A percentile compares a stretch with the other conserved stretches of the same genome.
phyloP scores from a whole-genome alignment of 83 land plant species.

The Thuja plicata region DNA sequence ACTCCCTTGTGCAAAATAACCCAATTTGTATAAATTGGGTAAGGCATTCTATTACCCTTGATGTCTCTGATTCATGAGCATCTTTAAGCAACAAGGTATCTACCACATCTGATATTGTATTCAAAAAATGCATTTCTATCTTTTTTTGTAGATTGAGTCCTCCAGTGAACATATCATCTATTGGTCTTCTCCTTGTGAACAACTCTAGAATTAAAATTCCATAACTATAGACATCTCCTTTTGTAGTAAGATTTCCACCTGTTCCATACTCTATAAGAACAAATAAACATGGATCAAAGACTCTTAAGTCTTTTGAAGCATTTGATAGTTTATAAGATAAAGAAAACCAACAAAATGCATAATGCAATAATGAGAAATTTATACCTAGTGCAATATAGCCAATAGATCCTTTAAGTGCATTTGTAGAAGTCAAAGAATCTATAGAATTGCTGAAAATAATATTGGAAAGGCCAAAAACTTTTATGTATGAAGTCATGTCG shows the following conservation, averaged over 20 bases:
- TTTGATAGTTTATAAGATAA: background rate
- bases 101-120: background rate
- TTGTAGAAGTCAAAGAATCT: background rate
- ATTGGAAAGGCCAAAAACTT: slow-evolving; percentile 17
- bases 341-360: background rate
- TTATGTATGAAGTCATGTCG: background rate
- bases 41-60: background rate
- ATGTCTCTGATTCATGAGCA: background rate
- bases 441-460: background rate
- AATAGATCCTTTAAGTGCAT: slow-evolving; percentile 4
- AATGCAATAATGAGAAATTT: background rate
- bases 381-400: slow-evolving; percentile 27
- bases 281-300: background rate
- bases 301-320: no score
- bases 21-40: background rate
- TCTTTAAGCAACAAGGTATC: background rate
- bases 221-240: slow-evolving; percentile 13
- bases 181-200: background rate
- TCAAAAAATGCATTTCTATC: background rate
- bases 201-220: background rate
- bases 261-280: background rate
- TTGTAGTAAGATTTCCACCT: background rate
- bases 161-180: background rate
- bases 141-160: background rate
- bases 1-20: slow-evolving; percentile 1